Percentiles rank a stretch among this genome's conserved stretches.
Conservation (phyloP, 768 basidiomycete genomes). For the Lactarius evosmus region DNA sequence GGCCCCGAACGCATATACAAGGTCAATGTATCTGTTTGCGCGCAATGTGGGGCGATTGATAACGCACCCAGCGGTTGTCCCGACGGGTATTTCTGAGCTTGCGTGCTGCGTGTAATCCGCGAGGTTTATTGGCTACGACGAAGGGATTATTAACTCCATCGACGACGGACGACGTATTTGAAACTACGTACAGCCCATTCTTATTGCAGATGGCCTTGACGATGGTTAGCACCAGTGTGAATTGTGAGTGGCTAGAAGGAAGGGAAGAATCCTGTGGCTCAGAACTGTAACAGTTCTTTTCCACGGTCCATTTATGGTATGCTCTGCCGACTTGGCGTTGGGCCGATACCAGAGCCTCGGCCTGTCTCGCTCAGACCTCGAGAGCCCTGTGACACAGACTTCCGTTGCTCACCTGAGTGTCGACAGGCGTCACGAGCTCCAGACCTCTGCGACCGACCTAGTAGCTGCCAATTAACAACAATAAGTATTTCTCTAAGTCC, state of each 20-base stretch:
- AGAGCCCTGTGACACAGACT: no score
- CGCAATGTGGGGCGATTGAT: conserved; percentile 1
- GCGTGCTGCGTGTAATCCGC: conserved; percentile 97
- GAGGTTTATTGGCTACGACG: conserved; percentile 89
- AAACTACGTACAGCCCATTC: conserved; percentile 78
- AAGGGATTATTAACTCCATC: neutral
- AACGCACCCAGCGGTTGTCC: conserved; percentile 92
- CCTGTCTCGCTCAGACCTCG: no score
- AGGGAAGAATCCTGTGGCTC: conserved; percentile 11
- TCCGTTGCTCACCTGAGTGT: no score
- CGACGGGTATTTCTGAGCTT: conserved; percentile 93
- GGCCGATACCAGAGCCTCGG: no score
- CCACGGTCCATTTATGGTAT: conserved; percentile 25
- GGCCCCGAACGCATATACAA: neutral
- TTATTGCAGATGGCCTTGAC: conserved; percentile 53
- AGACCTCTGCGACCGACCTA: no score
- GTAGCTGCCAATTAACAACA: no score
- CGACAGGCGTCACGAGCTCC: no score
- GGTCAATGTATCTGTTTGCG: neutral
- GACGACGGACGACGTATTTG: conserved; percentile 8
- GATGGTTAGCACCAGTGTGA: conserved; percentile 30
- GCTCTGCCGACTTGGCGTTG: neutral
- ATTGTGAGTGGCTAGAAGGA: neutral
- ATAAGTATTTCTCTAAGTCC: no score
- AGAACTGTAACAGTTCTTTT: conserved; percentile 44